Evolutionary conservation across 139 green algal species (phyloP).

Genomic region (Micractinium conductrix): DNA sequence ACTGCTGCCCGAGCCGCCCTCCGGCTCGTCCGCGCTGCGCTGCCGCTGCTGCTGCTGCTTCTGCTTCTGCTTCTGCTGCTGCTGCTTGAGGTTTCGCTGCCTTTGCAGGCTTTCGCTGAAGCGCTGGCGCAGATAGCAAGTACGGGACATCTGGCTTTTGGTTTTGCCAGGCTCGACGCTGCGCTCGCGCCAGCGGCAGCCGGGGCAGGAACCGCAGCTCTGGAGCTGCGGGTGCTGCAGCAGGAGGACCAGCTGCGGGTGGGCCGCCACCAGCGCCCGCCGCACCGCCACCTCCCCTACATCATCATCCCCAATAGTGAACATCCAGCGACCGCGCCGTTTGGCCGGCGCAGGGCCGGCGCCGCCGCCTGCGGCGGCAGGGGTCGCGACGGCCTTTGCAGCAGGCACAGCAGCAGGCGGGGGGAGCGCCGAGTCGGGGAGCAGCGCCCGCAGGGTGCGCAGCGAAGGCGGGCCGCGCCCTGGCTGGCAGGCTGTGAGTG

Average conservation of each 20-base stretch:
- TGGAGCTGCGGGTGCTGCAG: conserved; percentile 3
- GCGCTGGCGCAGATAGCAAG: conserved; percentile 2
- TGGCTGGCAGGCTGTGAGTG: not conserved
- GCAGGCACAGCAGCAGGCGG: not conserved
- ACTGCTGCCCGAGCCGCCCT: not conserved
- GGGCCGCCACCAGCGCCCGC: conserved; percentile 6
- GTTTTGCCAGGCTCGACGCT: not conserved
- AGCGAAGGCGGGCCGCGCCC: not conserved
- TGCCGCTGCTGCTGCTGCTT: no score
- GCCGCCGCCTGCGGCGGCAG: not conserved
- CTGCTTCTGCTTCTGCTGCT: no score
- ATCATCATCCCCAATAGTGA: not conserved
- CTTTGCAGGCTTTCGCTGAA: not conserved
- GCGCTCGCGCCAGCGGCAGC: not conserved
- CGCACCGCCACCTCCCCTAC: not conserved
- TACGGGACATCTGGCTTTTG: not conserved
- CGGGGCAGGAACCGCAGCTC: conserved; percentile 6
- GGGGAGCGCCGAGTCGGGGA: not conserved
- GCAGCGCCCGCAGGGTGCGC: not conserved
- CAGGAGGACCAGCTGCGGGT: conserved; percentile 11
- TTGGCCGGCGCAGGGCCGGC: not conserved
- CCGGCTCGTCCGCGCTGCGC: no score
- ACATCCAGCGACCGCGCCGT: not conserved
- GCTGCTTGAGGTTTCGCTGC: no score
- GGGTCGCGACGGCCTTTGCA: not conserved